Conservation (phyloP, 2,329 filamentous ascomycete genomes). For the Cladosporium velox region DNA sequence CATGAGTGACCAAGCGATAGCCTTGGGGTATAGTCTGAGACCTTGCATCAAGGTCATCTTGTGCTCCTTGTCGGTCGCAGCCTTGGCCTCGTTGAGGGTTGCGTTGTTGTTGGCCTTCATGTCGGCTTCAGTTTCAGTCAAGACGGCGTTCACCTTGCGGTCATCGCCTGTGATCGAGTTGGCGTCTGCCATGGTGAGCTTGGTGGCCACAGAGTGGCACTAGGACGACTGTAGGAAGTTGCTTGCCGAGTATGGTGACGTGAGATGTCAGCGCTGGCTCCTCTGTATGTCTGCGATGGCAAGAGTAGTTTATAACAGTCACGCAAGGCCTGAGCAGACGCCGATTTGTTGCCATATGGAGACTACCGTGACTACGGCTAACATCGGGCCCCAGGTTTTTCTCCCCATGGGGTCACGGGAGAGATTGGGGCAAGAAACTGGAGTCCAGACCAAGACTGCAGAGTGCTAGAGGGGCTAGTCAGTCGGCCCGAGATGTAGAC, state of each 20-base stretch:
- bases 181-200: slow-evolving; percentile 4
- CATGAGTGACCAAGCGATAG: slow-evolving; percentile 77
- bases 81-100: slow-evolving; percentile 36
- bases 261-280: background rate
- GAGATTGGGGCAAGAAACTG: background rate
- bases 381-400: slow-evolving; percentile 5
- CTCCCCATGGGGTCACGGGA: slow-evolving; percentile 5
- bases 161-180: background rate
- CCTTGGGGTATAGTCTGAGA: slow-evolving; percentile 81
- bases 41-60: slow-evolving; percentile 67
- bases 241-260: background rate
- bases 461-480: background rate
- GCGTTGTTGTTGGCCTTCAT: slow-evolving; percentile 3
- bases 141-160: background rate
- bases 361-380: background rate
- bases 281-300: background rate
- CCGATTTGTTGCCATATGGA: slow-evolving; percentile 2
- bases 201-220: background rate
- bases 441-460: slow-evolving; percentile 4
- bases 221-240: background rate
- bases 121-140: slow-evolving; percentile 5
- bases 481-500: slow-evolving; percentile 3
- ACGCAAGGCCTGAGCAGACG: background rate
- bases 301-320: background rate
- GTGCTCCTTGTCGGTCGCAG: slow-evolving; percentile 52